These are phyloP conservation scores for Boletus huronensis DNA, from an alignment of 768 basidiomycete genomes.

Conservation along the genomic window DNA sequence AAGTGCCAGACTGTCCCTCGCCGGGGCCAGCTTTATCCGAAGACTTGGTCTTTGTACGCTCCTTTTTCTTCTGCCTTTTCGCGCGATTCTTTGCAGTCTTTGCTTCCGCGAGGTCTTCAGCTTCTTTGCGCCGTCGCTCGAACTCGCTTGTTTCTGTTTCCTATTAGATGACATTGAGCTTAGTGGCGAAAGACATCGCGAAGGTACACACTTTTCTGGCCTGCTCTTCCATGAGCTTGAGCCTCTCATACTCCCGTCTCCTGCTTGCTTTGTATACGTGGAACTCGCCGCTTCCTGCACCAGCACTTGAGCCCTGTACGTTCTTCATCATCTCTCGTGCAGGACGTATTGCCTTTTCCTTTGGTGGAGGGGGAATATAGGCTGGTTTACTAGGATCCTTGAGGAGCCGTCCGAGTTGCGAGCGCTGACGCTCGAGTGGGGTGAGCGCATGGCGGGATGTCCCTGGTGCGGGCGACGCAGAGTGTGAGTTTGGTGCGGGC, in stretches of 20 bases:
- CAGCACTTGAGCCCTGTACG: constrained; percentile 95
- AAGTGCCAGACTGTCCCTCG: constrained; percentile 21
- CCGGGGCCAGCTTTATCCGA: constrained; percentile 27
- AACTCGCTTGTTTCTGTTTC: constrained; percentile 72
- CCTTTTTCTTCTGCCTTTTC: constrained; percentile 92
- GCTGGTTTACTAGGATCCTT: constrained; percentile 86
- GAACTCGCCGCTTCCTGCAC: constrained; percentile 96
- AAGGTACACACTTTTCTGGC: constrained; percentile 58
- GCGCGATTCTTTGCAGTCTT: constrained; percentile 96
- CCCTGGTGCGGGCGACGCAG: constrained; percentile 31
- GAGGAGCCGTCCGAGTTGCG: constrained; percentile 82
- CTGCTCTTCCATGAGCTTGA: constrained; percentile 87
- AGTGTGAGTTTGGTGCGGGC: constrained; percentile 27
- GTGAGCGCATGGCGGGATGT: constrained; percentile 45
- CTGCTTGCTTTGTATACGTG: constrained; percentile 97
- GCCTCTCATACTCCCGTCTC: constrained; percentile 90
- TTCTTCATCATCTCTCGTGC: constrained; percentile 99
- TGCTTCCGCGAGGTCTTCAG: constrained; percentile 68
- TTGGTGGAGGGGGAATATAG: constrained; percentile 72
- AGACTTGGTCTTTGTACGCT: constrained; percentile 49
- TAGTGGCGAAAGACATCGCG: neutral
- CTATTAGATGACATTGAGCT: constrained; percentile 36
- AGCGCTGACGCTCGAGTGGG: constrained; percentile 49
- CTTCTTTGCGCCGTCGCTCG: constrained; percentile 65
- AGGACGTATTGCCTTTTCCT: constrained; percentile 77